These are phyloP conservation scores for Cylindricascospora bacillispora DNA, from an alignment of 1,139 yeast species.

Conservation along the genomic window DNA sequence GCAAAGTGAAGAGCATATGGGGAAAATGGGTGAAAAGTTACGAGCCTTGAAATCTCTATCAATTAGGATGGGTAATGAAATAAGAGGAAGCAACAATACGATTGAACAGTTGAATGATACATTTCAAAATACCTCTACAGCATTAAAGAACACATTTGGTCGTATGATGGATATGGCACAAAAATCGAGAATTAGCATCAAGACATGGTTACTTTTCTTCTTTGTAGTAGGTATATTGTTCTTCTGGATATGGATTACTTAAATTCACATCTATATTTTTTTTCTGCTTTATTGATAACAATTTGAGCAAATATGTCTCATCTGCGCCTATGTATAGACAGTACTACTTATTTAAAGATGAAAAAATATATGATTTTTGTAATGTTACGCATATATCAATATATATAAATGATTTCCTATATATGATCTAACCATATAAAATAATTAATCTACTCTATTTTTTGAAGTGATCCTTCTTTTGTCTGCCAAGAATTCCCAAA, in stretches of 20 bases:
- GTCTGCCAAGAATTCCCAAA: too few relatives aligned
- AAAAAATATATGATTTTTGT: too few relatives aligned
- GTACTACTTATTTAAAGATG: too few relatives aligned
- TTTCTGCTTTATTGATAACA: background rate
- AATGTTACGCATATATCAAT: too few relatives aligned
- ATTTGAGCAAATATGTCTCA: too few relatives aligned
- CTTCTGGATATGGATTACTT: slow-evolving; percentile 70
- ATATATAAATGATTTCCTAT: too few relatives aligned
- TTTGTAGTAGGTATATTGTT: slow-evolving; percentile 50
- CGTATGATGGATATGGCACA: slow-evolving; percentile 75
- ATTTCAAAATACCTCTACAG: slow-evolving; percentile 35
- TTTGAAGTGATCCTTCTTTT: too few relatives aligned
- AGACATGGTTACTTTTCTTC: slow-evolving; percentile 65
- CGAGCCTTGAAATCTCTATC: slow-evolving; percentile 60
- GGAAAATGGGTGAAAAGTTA: slow-evolving; percentile 58
- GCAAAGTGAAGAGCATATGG: slow-evolving; percentile 70
- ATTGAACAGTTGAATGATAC: slow-evolving; percentile 43
- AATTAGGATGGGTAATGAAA: slow-evolving; percentile 70
- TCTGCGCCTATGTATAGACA: too few relatives aligned
- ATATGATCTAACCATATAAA: too few relatives aligned
- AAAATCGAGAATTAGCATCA: slow-evolving; percentile 68
- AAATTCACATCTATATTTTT: slow-evolving; percentile 7
- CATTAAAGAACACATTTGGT: slow-evolving; percentile 52
- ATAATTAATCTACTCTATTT: too few relatives aligned
- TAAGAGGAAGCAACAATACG: slow-evolving; percentile 55